Evolutionary conservation across 1,284 basidiomycete species (phyloP).

Genomic region (Athelia sp.): DNA sequence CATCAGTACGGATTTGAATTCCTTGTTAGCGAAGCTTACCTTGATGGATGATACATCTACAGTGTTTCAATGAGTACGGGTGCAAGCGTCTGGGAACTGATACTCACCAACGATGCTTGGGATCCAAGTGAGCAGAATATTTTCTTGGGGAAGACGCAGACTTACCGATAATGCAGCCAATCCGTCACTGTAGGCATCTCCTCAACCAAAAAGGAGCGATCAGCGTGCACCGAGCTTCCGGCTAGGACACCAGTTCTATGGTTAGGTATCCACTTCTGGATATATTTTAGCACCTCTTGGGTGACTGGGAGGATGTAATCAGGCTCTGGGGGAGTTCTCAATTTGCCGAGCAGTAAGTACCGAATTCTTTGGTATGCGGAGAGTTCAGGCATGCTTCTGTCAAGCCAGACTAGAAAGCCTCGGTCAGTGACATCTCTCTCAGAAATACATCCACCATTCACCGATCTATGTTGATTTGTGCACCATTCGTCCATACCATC

Average conservation of each 20-base stretch:
- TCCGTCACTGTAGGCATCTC: constrained; percentile 75
- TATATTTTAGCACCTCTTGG: constrained; percentile 56
- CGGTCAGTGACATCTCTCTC: not conserved
- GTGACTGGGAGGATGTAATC: constrained; percentile 48
- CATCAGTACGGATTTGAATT: not conserved
- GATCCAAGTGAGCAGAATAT: constrained; percentile 4
- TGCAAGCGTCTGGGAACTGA: constrained; percentile 3
- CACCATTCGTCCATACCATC: constrained; percentile 77
- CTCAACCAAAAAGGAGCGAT: constrained; percentile 64
- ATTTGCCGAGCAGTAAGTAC: not conserved
- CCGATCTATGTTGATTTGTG: constrained; percentile 63
- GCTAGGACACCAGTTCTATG: constrained; percentile 63
- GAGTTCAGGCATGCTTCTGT: constrained; percentile 66
- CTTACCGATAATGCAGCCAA: constrained; percentile 72
- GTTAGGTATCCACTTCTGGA: constrained; percentile 71
- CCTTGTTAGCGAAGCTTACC: constrained; percentile 28
- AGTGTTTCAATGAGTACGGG: constrained; percentile 10
- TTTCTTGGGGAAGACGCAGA: constrained; percentile 20
- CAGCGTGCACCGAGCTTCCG: constrained; percentile 78
- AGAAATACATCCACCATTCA: too few relatives aligned
- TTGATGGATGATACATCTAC: constrained; percentile 84
- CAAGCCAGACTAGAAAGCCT: constrained; percentile 57
- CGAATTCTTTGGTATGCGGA: constrained; percentile 31
- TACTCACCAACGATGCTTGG: constrained; percentile 56
- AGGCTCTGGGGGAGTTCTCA: not conserved